Base-by-base conservation (phyloP, 169 alveolate species). In the Eimeria necatrix region DNA sequence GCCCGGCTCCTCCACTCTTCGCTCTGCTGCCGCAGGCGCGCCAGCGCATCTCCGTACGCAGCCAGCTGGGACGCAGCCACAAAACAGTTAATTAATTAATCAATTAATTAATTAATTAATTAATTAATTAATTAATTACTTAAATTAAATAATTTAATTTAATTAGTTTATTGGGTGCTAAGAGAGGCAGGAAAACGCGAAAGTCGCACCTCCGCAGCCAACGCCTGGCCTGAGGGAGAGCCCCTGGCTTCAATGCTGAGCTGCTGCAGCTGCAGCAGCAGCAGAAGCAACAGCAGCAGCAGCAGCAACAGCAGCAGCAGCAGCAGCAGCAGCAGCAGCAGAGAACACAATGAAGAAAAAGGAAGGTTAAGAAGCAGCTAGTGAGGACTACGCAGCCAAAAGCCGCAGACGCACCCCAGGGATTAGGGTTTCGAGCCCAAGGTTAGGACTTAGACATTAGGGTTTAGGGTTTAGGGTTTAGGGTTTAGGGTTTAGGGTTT, bases 211-310 rank as follows among this genome's bases (percentile, higher is more conserved):
- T 78, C 88, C 26, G 68, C 8, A 9, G 88, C 70, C 41, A 78
- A 41, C 14, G 68, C 88, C 46, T 78, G 88, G 3, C 88, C 88
- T 8, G 71, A 78, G 48, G 88, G 88, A n/a, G 88, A 78, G 16
- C 88, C 88, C 4, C 68, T 6, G 4, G 68, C 88, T 49, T 78
- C 88, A 0, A 78, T 78, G 51, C 68, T 51, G 18, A 78, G 88
- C 68, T 78, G 88, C 88, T 78, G 88, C 70, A 78, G 68, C 88
- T 78, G 88, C 61, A n/a, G 49, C 48, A 51, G 51, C 48, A 46
- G 70, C 88, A 74, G 46, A n/a, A 56, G 64, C 64, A 56, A 14
- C 64, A 56, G 14, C 46, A 74, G 24, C 3, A 74, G 12, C 56
- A 41, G 59, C 85, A 74, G 12, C 26, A 74, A 41, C 85, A 74